Conservation (phyloP, 1,284 basidiomycete genomes). For the Phlebopus sp. region DNA sequence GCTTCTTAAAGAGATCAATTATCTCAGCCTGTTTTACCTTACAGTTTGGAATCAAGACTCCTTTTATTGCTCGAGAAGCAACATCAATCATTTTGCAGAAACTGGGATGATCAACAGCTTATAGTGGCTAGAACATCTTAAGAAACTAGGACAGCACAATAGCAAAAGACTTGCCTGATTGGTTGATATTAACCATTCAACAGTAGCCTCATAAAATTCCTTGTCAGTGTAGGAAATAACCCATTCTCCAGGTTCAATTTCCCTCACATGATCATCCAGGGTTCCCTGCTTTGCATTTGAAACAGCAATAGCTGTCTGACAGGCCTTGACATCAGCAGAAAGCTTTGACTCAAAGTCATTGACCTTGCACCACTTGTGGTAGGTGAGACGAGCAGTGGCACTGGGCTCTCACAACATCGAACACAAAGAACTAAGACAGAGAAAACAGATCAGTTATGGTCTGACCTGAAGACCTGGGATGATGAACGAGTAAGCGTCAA, state of each 20-base stretch:
- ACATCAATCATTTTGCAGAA: too few relatives aligned
- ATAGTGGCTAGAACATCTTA: slow-evolving; percentile 24
- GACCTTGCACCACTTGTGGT: neutral
- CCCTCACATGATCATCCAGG: slow-evolving; percentile 7
- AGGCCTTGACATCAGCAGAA: slow-evolving; percentile 14
- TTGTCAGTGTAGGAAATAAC: slow-evolving; percentile 29
- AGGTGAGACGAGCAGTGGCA: too few relatives aligned
- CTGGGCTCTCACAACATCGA: too few relatives aligned
- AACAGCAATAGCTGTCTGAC: slow-evolving; percentile 22
- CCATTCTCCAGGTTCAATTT: neutral
- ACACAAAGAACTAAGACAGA: too few relatives aligned
- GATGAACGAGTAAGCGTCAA: too few relatives aligned
- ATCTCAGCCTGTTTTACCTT: slow-evolving; percentile 29
- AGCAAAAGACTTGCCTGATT: slow-evolving; percentile 33
- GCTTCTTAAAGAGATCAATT: slow-evolving; percentile 33
- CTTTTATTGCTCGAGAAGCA: slow-evolving; percentile 26
- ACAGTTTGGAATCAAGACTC: slow-evolving; percentile 25
- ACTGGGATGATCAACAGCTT: slow-evolving; percentile 29
- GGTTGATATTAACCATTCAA: slow-evolving; percentile 38
- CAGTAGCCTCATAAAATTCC: slow-evolving; percentile 26
- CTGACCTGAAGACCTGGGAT: too few relatives aligned
- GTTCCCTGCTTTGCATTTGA: slow-evolving; percentile 12
- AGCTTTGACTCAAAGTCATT: slow-evolving; percentile 1
- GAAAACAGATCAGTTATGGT: too few relatives aligned
- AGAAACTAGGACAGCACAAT: neutral